Evolutionary conservation across 1,139 yeast genomes (phyloP).

Genomic region (Meyerozyma guilliermondii): DNA sequence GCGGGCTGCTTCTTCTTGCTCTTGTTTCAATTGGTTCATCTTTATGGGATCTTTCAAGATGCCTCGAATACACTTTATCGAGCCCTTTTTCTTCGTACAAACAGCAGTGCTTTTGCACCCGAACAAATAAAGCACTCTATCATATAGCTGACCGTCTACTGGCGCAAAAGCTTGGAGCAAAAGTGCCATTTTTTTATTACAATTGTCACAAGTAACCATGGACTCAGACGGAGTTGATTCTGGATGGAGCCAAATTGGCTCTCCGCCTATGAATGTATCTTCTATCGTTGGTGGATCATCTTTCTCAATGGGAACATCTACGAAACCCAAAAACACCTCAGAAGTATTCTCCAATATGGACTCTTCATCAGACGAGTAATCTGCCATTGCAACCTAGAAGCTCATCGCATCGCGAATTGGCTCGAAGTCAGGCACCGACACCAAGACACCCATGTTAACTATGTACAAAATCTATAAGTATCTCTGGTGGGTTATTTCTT

Average conservation of each 20-base stretch:
- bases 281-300: constrained; percentile 52
- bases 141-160: constrained; percentile 64
- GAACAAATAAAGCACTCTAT: constrained; percentile 75
- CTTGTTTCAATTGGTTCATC: constrained; percentile 34
- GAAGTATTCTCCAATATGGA: constrained; percentile 19
- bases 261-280: constrained; percentile 79
- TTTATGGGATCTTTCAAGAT: constrained; percentile 53
- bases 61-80: constrained; percentile 72
- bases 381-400: constrained; percentile 13
- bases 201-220: constrained; percentile 56
- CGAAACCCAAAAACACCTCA: constrained; percentile 54
- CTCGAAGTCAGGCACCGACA: background rate
- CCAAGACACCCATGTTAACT: constrained; percentile 1
- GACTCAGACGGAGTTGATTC: constrained; percentile 51
- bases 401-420: constrained; percentile 7
- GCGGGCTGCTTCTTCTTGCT: constrained; percentile 30
- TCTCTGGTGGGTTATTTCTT: constrained; percentile 64
- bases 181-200: constrained; percentile 58
- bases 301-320: constrained; percentile 44
- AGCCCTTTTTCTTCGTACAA: constrained; percentile 68
- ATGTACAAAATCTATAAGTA: constrained; percentile 39
- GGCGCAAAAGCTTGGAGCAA: constrained; percentile 80
- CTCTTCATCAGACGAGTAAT: constrained; percentile 41
- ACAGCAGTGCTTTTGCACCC: constrained; percentile 53
- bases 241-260: constrained; percentile 55